Evolutionary conservation across 192 early-diverging fungal genomes (phyloP).

Genomic region (Globomyces pollinis-pini): DNA sequence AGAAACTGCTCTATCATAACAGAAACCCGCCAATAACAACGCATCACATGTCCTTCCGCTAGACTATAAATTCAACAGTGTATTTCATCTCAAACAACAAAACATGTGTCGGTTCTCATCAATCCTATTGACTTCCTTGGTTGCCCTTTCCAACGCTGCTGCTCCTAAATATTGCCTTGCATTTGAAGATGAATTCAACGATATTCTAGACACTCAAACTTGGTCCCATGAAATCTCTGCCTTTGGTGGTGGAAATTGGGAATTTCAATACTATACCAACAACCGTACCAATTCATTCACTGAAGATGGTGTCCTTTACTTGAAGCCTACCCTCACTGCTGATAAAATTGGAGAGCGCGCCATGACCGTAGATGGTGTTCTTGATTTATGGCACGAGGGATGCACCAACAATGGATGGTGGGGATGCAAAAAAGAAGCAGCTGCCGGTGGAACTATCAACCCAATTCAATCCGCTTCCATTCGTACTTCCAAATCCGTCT

Average conservation of each 20-base stretch:
- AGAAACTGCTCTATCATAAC: no score
- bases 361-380: slow-evolving; percentile 16
- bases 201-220: not conserved
- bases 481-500: slow-evolving; percentile 31
- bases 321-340: slow-evolving; percentile 52
- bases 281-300: slow-evolving; percentile 45
- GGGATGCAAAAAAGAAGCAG: slow-evolving; percentile 13
- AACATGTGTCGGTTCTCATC: no score
- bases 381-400: slow-evolving; percentile 9
- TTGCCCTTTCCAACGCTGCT: no score
- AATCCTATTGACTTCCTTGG: no score
- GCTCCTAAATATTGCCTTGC: slow-evolving; percentile 1
- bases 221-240: slow-evolving; percentile 4
- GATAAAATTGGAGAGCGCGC: slow-evolving; percentile 34
- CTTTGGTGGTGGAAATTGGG: slow-evolving; percentile 7
- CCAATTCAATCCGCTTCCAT: slow-evolving; percentile 53
- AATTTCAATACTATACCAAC: slow-evolving; percentile 9
- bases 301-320: slow-evolving; percentile 47
- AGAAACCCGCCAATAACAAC: no score
- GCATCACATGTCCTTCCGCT: no score
- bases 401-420: slow-evolving; percentile 24
- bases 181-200: slow-evolving; percentile 4
- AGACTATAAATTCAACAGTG: no score
- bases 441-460: slow-evolving; percentile 45
- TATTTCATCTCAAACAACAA: no score